phyloP scores from a whole-genome alignment of 2,329 filamentous ascomycete genomes.

The Calonectria honghensis region DNA sequence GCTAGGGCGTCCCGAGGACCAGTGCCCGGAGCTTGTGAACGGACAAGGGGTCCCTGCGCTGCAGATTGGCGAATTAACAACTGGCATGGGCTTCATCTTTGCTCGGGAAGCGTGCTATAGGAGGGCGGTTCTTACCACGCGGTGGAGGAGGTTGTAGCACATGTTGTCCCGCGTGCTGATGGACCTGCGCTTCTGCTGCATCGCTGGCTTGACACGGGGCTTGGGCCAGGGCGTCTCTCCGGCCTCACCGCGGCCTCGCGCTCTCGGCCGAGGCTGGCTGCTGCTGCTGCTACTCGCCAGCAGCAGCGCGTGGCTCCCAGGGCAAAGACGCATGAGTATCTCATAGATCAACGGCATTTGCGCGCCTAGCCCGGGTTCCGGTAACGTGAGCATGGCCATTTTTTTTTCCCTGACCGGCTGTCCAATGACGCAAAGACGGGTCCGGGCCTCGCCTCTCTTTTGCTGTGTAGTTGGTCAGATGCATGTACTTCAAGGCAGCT shows the following conservation, averaged over 20 bases:
- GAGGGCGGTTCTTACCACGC: neutral
- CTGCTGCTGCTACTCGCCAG: neutral
- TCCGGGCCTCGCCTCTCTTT: neutral
- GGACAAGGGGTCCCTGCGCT: neutral
- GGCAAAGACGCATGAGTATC: neutral
- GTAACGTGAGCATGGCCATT: neutral
- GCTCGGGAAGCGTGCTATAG: neutral
- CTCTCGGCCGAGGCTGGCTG: neutral
- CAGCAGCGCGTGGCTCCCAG: slow-evolving; percentile 8
- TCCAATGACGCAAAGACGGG: slow-evolving; percentile 10
- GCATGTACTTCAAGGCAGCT: neutral
- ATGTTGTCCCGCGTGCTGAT: slow-evolving; percentile 4
- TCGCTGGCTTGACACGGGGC: slow-evolving; percentile 13
- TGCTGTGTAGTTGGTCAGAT: neutral
- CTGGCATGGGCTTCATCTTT: neutral
- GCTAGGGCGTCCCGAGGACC: neutral
- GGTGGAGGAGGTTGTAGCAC: neutral
- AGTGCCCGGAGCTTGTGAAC: neutral
- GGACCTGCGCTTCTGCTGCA: slow-evolving; percentile 11
- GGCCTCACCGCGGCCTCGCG: neutral
- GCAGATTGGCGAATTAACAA: neutral
- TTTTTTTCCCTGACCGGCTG: neutral
- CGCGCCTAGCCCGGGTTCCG: neutral
- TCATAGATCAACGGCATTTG: slow-evolving; percentile 11
- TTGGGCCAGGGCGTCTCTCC: neutral